Base-by-base conservation (phyloP, 306 rosid species). In the Glycine tomentella region DNA sequence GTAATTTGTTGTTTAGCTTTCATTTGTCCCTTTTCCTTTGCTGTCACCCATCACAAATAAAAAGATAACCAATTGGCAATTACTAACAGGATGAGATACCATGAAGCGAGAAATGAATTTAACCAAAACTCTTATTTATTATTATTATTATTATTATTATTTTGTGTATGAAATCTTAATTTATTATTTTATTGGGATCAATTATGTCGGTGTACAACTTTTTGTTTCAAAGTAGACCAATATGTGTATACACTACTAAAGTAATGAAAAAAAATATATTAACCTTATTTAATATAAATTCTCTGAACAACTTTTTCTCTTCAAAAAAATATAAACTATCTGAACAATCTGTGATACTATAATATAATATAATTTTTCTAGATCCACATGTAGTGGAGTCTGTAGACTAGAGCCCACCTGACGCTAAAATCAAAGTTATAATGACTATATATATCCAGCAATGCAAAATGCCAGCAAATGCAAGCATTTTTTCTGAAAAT, bases 381-480 rank as follows among this genome's bases (percentile, higher is more conserved):
- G 31, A 15, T 10, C 13, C 3, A 8, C 5, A 7, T 20, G 1
- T 20, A 20, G 51, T 15, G 15, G 64, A 65, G 10, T 77, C 76
- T 79, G 62, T 70, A 36, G 77, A 71, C 25, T 20, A 20, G 25
- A 20, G 55, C 83, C 72, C n/a, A 80, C 78, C 13, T 59, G 53
- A 48, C 72, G 3, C 65, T 71, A 17, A 16, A 80, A 46, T 49
- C 72, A 80, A 56, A 56, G 8, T 31, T 61, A 57, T 53, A 53
- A 8, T 17, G 64, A 52, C 40, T 25, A 62, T 7, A 20, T 20
- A 20, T 0, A 0, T 40, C 33, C 34, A 31, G 40, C 57, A 69
- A 17, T 16, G 9, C 38, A 9, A 16, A 66, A 15, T 33, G 36
- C 49, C 69, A 61, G 15, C 38, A 9, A 42, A 33, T 79, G 38